A percentile compares a stretch with the other conserved stretches of the same genome.
Evolutionary conservation across 2,329 filamentous ascomycete species (phyloP).

Genomic region (Aspergillus udagawae): DNA sequence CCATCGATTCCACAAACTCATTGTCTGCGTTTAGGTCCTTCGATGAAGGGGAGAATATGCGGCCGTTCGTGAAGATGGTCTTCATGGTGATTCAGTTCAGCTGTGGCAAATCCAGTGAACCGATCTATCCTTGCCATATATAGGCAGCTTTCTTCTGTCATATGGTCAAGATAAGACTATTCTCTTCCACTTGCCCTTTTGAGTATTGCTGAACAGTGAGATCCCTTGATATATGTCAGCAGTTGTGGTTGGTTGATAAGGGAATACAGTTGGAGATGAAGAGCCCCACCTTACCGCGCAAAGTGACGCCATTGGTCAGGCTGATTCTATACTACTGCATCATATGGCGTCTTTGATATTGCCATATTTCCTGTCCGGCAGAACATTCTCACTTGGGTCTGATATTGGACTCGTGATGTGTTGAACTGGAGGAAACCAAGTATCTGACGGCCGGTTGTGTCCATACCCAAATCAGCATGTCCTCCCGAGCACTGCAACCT

Average conservation of each 20-base stretch:
- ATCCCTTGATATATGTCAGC: background rate
- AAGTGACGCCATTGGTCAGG: conserved; percentile 10
- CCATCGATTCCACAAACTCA: conserved; percentile 31
- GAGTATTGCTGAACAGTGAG: too few relatives aligned
- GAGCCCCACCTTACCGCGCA: conserved; percentile 3
- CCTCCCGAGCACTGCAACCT: background rate
- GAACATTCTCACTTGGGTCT: too few relatives aligned
- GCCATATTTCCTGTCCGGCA: too few relatives aligned
- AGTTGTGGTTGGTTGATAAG: background rate
- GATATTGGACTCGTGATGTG: too few relatives aligned
- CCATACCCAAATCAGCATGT: background rate
- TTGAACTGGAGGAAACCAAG: too few relatives aligned
- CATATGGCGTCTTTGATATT: background rate
- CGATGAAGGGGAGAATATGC: conserved; percentile 24
- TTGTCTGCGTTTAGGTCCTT: conserved; percentile 8
- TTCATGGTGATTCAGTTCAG: background rate
- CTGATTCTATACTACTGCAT: background rate
- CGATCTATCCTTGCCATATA: background rate
- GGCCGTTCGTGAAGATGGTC: conserved; percentile 30
- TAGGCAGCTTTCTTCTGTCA: background rate
- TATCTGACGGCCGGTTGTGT: background rate
- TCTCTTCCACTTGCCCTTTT: too few relatives aligned
- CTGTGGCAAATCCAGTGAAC: background rate
- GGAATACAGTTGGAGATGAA: background rate
- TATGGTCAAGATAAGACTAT: too few relatives aligned